Conservation (phyloP, 2,329 filamentous ascomycete genomes). For the Verticillium longisporum region DNA sequence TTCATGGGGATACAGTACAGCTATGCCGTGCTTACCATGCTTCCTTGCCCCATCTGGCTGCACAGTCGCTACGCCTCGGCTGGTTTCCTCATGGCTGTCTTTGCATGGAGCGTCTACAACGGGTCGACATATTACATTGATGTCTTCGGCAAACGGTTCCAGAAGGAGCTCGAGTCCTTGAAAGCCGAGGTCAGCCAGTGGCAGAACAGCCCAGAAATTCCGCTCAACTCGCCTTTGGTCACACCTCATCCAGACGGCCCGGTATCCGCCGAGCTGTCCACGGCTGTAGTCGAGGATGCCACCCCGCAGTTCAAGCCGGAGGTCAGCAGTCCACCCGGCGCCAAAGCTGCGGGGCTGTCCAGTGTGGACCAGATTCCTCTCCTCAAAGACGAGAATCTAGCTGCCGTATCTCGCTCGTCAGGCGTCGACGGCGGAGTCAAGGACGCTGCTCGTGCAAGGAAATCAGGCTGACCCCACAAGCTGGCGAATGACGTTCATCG, state of each 20-base stretch:
- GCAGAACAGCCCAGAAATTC: conserved; percentile 57
- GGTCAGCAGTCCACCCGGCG: conserved; percentile 13
- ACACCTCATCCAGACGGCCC: conserved; percentile 22
- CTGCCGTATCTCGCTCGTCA: conserved; percentile 22
- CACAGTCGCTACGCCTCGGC: conserved; percentile 76
- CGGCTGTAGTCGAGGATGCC: conserved; percentile 9
- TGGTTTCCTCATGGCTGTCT: conserved; percentile 72
- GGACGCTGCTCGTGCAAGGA: conserved; percentile 42
- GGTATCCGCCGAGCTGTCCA: conserved; percentile 3
- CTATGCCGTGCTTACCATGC: conserved; percentile 88
- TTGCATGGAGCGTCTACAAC: conserved; percentile 93
- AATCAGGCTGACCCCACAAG: conserved; percentile 10
- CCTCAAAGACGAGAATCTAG: conserved; percentile 38
- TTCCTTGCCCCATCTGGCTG: conserved; percentile 94
- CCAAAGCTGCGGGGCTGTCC: conserved; percentile 15
- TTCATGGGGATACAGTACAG: conserved; percentile 96
- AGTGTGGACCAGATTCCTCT: conserved; percentile 50
- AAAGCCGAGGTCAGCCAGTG: conserved; percentile 84
- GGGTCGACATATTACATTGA: conserved; percentile 98
- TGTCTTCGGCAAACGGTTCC: conserved; percentile 92
- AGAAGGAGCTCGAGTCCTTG: conserved; percentile 88
- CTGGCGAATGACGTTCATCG: neutral
- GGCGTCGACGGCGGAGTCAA: conserved; percentile 37
- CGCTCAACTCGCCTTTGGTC: conserved; percentile 28
- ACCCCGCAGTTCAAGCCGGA: conserved; percentile 11